These are phyloP conservation scores for Didymosphaeria variabile DNA, from an alignment of 2,329 filamentous ascomycete genomes.

Conservation along the genomic window DNA sequence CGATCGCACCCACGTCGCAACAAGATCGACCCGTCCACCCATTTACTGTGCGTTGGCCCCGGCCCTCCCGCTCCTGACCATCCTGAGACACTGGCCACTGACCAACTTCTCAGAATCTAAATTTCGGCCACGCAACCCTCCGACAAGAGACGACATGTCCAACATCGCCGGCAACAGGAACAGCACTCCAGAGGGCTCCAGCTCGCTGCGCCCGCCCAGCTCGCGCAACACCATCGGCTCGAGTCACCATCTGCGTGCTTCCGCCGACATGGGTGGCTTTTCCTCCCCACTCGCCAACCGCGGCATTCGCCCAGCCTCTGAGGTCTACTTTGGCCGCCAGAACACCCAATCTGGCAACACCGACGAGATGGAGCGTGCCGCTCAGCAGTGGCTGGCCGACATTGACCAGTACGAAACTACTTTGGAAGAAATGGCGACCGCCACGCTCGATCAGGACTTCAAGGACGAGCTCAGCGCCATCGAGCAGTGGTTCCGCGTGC, in stretches of 20 bases:
- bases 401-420: constrained; percentile 99
- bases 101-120: constrained; percentile 27
- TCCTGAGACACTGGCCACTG: constrained; percentile 17
- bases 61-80: constrained; percentile 1
- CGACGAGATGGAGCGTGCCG: constrained; percentile 93
- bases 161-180: constrained; percentile 78
- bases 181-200: constrained; percentile 92
- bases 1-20: constrained; percentile 37
- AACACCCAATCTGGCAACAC: constrained; percentile 70
- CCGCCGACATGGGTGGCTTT: constrained; percentile 93
- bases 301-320: constrained; percentile 88
- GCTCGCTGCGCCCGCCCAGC: constrained; percentile 81
- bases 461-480: constrained; percentile 99
- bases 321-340: constrained; percentile 87
- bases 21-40: constrained; percentile 19
- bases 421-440: constrained; percentile 97
- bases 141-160: constrained; percentile 50
- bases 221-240: constrained; percentile 76
- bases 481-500: constrained; percentile 98
- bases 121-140: constrained; percentile 18
- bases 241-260: constrained; percentile 88
- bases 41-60: constrained; percentile 25
- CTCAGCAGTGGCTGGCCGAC: constrained; percentile 98
- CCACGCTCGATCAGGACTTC: constrained; percentile 98
- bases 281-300: constrained; percentile 75